phyloP scores from a whole-genome alignment of 2,329 filamentous ascomycete genomes.

The Neophaeococcomyces aloes region DNA sequence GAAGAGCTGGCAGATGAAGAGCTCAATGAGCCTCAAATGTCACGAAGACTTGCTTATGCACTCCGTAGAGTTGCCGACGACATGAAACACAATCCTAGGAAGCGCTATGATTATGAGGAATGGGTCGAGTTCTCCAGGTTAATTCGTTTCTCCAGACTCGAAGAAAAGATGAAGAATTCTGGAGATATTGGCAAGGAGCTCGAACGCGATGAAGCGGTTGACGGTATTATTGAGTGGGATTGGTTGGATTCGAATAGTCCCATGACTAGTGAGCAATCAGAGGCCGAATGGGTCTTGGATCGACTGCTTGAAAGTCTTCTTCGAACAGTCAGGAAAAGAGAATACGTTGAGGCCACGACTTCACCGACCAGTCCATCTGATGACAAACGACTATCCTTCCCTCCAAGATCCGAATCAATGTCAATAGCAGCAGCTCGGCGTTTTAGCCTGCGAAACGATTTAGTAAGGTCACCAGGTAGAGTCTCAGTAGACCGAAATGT shows the following conservation, averaged over 20 bases:
- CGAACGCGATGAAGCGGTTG: slow-evolving; percentile 42
- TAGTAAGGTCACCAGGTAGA: too few species aligned
- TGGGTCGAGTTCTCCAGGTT: slow-evolving; percentile 77
- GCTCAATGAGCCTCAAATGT: slow-evolving; percentile 47
- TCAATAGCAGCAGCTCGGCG: too few species aligned
- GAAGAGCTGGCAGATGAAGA: slow-evolving; percentile 39
- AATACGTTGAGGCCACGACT: not conserved
- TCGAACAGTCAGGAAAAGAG: slow-evolving; percentile 23
- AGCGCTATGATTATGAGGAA: slow-evolving; percentile 67
- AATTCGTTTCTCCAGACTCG: slow-evolving; percentile 47
- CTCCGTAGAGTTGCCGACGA: slow-evolving; percentile 59
- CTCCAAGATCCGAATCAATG: too few species aligned
- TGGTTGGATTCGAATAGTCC: slow-evolving; percentile 62
- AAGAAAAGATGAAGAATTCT: slow-evolving; percentile 13
- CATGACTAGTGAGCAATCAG: slow-evolving; percentile 51
- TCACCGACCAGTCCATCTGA: not conserved
- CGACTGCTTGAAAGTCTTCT: slow-evolving; percentile 54
- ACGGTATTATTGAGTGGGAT: slow-evolving; percentile 56
- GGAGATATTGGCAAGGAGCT: slow-evolving; percentile 12
- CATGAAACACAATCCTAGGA: slow-evolving; percentile 46
- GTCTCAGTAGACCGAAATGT: too few species aligned
- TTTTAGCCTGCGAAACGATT: too few species aligned
- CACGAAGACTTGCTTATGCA: slow-evolving; percentile 53
- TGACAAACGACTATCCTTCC: too few species aligned
- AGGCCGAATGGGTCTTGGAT: slow-evolving; percentile 58